A percentile compares a stretch with the other conserved stretches of the same genome.
phyloP scores from a whole-genome alignment of 192 early-diverging fungal genomes.

The Coemansia sp. region DNA sequence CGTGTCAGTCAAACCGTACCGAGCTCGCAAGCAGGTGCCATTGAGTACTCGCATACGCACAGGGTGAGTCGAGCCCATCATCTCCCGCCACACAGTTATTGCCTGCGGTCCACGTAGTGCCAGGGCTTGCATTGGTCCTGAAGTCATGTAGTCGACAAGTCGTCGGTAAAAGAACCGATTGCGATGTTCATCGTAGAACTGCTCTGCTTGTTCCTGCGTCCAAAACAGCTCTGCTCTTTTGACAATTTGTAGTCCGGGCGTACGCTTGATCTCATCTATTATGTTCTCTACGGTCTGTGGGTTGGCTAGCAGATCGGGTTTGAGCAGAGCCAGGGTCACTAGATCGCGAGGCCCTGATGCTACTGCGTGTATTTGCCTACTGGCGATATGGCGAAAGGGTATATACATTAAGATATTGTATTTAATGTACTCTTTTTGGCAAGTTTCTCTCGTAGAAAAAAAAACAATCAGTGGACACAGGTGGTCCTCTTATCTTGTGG shows the following conservation, averaged over 20 bases:
- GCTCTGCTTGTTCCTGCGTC: constrained; percentile 61
- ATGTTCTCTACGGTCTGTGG: constrained; percentile 48
- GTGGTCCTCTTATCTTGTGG: no score
- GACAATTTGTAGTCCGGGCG: constrained; percentile 49
- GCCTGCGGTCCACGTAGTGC: constrained; percentile 64
- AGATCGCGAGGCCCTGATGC: constrained; percentile 18
- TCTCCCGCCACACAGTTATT: constrained; percentile 63
- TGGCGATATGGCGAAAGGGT: background rate
- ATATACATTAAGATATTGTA: background rate
- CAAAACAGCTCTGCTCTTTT: constrained; percentile 56
- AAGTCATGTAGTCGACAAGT: constrained; percentile 75
- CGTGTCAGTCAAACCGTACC: constrained; percentile 75
- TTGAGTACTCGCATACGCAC: constrained; percentile 64
- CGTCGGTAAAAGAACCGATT: constrained; percentile 72
- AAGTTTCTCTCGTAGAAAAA: no score
- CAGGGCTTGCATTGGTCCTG: constrained; percentile 66
- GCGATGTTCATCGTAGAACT: constrained; percentile 71
- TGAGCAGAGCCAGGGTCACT: constrained; percentile 70
- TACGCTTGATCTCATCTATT: constrained; percentile 43
- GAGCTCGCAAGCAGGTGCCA: constrained; percentile 61
- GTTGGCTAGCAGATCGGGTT: constrained; percentile 74
- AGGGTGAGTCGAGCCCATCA: constrained; percentile 74
- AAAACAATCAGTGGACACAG: no score
- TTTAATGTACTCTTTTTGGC: no score
- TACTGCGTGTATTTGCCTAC: background rate